phyloP scores from a whole-genome alignment of 495 filamentous ascomycete species.

The Trichoderma erinaceum region DNA sequence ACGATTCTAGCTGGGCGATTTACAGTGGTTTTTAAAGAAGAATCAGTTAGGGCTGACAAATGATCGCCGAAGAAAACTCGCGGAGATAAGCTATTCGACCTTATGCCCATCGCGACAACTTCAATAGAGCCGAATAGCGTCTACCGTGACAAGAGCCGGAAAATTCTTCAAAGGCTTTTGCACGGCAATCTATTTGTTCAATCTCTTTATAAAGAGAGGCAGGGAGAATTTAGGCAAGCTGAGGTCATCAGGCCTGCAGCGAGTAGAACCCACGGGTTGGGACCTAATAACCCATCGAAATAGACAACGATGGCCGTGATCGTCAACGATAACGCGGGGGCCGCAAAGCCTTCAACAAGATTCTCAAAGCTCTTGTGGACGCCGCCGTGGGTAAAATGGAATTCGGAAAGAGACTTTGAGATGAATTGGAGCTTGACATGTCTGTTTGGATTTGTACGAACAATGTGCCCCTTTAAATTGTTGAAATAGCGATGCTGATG shows the following conservation, averaged over 20 bases:
- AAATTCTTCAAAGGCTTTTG: not conserved
- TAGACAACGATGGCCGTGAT: not conserved
- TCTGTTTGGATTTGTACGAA: conserved; percentile 4
- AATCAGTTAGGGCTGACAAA: not conserved
- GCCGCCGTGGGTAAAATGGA: conserved; percentile 10
- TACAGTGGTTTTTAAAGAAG: too few species aligned
- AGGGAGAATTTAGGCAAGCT: not conserved
- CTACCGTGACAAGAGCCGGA: not conserved
- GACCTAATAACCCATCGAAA: not conserved
- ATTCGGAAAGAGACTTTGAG: not conserved
- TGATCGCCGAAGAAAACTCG: not conserved
- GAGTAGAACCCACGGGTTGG: not conserved
- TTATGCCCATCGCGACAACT: conserved; percentile 1
- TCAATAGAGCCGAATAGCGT: not conserved
- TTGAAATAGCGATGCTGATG: not conserved
- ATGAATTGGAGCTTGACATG: not conserved
- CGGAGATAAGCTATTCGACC: not conserved
- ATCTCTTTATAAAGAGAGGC: not conserved
- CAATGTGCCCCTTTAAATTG: not conserved
- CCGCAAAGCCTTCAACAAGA: not conserved
- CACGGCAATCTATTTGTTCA: not conserved
- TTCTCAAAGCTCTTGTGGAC: conserved; percentile 5
- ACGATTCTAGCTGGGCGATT: too few species aligned
- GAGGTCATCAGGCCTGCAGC: not conserved
- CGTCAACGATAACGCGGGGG: not conserved